A percentile compares a stretch with the other conserved stretches of the same genome.
phyloP scores from a whole-genome alignment of 2,329 filamentous ascomycete genomes.

The Nigrograna mackinnonii region DNA sequence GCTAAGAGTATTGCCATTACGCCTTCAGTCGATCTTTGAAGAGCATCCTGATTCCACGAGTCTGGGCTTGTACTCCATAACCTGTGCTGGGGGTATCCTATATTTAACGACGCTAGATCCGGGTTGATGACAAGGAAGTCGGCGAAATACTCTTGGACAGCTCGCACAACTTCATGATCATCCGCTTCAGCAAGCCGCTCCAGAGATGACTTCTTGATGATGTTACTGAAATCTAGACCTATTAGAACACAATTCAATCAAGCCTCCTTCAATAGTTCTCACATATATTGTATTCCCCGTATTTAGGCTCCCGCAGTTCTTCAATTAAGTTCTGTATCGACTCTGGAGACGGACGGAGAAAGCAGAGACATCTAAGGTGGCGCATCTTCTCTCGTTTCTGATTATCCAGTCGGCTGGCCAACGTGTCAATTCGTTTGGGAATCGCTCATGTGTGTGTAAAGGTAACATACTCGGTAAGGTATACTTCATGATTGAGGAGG shows the following conservation, averaged over 20 bases:
- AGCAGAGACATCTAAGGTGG: constrained; percentile 89
- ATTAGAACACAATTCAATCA: constrained; percentile 18
- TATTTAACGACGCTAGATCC: constrained; percentile 81
- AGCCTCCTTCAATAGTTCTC: constrained; percentile 14
- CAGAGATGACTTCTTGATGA: constrained; percentile 93
- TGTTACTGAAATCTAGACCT: constrained; percentile 81
- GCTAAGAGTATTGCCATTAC: constrained; percentile 82
- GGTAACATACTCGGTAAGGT: constrained; percentile 76
- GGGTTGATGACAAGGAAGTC: constrained; percentile 96
- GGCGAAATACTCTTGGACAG: constrained; percentile 93
- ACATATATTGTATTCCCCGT: constrained; percentile 94
- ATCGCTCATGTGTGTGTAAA: no score
- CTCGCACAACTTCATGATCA: constrained; percentile 93
- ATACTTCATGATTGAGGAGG: constrained; percentile 94
- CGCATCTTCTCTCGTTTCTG: constrained; percentile 93
- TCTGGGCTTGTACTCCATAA: constrained; percentile 85
- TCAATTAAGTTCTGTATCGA: constrained; percentile 94
- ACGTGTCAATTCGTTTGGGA: no score
- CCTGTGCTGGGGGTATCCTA: constrained; percentile 72
- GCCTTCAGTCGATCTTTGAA: constrained; percentile 86
- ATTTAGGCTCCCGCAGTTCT: constrained; percentile 93
- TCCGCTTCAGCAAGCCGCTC: constrained; percentile 95
- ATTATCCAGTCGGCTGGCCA: constrained; percentile 76
- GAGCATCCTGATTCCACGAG: constrained; percentile 85
- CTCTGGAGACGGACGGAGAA: constrained; percentile 87